Evolutionary conservation across 1,139 yeast species (phyloP), one percentile per base, ranked within the genome.

Genomic region (Lodderomyces theae): DNA sequence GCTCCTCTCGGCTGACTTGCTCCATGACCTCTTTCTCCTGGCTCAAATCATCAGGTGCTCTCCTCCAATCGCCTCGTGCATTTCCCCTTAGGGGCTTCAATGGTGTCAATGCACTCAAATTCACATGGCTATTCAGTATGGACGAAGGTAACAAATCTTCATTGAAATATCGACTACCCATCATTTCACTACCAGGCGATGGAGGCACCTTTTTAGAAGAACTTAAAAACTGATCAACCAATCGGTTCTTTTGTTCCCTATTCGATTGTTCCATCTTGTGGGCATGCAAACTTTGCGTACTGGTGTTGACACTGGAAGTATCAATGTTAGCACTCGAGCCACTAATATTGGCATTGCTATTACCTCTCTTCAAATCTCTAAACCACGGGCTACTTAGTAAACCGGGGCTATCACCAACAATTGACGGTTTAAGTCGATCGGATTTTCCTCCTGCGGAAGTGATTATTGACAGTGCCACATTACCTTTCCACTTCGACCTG

Each of bases 201-300:
- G 24, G 24, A 4, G 35, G 35, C 5, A 29, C 43, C 46, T 42
- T 42, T 28, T 28, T 28, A 6, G 31, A 28, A 5, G 31, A 28
- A 39, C 52, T 63, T 51, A 65, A 69, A 50, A 70, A 70, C 46
- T 69, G 74, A 48, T 69, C 72, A 43, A 69, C 75, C 42, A 70
- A 52, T 33, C 72, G 51, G 43, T 64, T 66, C 38, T 56, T 56
- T 61, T 61, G 28, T 15, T 37, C 36, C 21, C 28, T 12, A 11
- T 31, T 10, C 17, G 18, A 25, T 19, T 28, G 31, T n/a, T 28
- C 31, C 18, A 28, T 28, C 31, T 28, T 37, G 11, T 22, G 35
- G 3, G 25, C 11, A 21, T 32, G 35, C n/a, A 23, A 29, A 21
- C 17, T 35, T 11, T 25, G 35, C 10, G 32, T 28, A 30, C 33